These are phyloP conservation scores for Annulohypoxylon moriforme DNA, from an alignment of 495 filamentous ascomycete species.

Conservation along the genomic window DNA sequence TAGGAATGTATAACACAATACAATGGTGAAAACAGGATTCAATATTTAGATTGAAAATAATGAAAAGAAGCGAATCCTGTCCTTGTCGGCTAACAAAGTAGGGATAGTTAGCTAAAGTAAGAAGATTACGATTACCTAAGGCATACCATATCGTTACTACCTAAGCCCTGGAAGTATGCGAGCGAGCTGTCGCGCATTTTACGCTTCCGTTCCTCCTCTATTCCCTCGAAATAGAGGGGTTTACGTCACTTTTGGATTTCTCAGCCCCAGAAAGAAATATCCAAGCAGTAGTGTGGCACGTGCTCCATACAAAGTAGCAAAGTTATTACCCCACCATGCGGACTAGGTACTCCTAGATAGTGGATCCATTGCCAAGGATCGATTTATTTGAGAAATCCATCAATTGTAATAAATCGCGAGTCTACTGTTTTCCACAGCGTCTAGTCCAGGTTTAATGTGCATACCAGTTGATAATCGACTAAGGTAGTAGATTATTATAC, in stretches of 20 bases:
- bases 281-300: slow-evolving; percentile 30
- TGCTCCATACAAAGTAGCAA: slow-evolving; percentile 15
- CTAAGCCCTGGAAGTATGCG: neutral
- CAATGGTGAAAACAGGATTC: neutral
- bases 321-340: slow-evolving; percentile 9
- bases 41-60: neutral
- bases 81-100: neutral
- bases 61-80: slow-evolving; percentile 2
- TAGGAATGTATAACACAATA: neutral
- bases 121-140: neutral
- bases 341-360: neutral
- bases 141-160: neutral
- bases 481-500: neutral
- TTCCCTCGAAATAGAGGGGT: slow-evolving; percentile 6
- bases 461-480: neutral
- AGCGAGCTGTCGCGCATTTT: slow-evolving; percentile 9
- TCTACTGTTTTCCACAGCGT: slow-evolving; percentile 2
- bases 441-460: neutral
- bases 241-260: slow-evolving; percentile 29
- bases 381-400: slow-evolving; percentile 15
- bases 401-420: slow-evolving; percentile 5
- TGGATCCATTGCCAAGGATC: slow-evolving; percentile 17
- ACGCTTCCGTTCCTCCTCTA: slow-evolving; percentile 11
- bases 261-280: slow-evolving; percentile 1
- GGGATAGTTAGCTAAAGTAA: neutral